Evolutionary conservation across 1,284 basidiomycete species (phyloP).

Genomic region (Polyporus tsugae): DNA sequence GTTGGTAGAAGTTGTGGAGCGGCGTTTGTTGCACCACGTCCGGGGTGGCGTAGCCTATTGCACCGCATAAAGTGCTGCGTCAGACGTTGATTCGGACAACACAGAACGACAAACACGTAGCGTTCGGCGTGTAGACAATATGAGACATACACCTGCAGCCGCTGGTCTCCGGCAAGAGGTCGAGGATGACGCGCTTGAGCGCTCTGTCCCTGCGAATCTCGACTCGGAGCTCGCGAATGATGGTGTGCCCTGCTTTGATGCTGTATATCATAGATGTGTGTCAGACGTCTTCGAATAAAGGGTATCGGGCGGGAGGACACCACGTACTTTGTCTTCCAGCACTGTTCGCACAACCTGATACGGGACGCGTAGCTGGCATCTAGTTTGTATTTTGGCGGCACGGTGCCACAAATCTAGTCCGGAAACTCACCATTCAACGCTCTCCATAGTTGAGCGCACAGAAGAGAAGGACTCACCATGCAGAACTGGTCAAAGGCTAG

Average conservation of each 20-base stretch:
- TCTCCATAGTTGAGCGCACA: neutral
- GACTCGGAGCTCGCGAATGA: neutral
- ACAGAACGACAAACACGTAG: too few species aligned
- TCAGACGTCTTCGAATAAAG: neutral
- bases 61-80: too few species aligned
- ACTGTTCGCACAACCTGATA: constrained; percentile 9
- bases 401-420: neutral
- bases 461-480: neutral
- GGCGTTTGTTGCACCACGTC: neutral
- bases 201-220: constrained; percentile 4
- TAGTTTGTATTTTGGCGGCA: neutral
- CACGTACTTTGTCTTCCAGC: constrained; percentile 7
- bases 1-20: constrained; percentile 1
- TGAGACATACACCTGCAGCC: neutral
- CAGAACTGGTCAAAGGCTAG: constrained; percentile 14
- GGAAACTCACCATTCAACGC: neutral
- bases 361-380: constrained; percentile 6
- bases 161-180: neutral
- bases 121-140: too few species aligned
- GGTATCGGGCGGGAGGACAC: neutral
- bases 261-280: neutral
- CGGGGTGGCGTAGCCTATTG: too few species aligned
- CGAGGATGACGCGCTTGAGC: constrained; percentile 5
- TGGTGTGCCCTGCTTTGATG: neutral
- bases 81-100: neutral